Evolutionary conservation across 208 protist genomes (phyloP), one percentile per base, ranked within the genome.

Genomic region (Wallacemonas rigidus): DNA sequence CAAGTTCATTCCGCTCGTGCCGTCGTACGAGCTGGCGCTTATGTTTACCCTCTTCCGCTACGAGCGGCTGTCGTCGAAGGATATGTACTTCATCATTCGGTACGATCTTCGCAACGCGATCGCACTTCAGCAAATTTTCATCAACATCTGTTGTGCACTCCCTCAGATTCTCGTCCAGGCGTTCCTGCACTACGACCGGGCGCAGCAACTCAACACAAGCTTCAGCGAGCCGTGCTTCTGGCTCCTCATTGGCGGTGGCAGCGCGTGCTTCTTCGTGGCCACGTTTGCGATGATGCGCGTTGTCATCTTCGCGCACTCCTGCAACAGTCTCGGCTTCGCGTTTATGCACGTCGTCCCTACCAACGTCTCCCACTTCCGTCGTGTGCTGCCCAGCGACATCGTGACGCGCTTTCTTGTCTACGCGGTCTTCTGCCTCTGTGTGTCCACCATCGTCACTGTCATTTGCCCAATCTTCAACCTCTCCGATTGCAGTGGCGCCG

Each of bases 101-200:
- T 87, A 88, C 77, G 91, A 96, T 60, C 77, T 96, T n/a, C 82
- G 83, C 63, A 92, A 91, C 71, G 83, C 82, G 7, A 79, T 91
- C 3, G 67, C 80, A 0, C 72, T 93, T 44, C 77, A 93, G 62
- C 80, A 89, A 14, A 86, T 92, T 58, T 64, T 77, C 60, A 67
- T 90, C 71, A 80, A 82, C 51, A 76, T 81, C 48, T 94, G 86
- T 60, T 83, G 76, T 56, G 86, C 86, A 2, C 81, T 85, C 69
- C 91, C 88, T 26, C 91, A 96, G 69, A 51, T 93, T 36, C 69
- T 91, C 40, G 0, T 96, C n/a, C 91, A 96, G 74, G 79, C 71
- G 43, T 96, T 87, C 73, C 75, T 91, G 7, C 60, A 56, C 15
- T 69, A 15, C 57, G 40, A 56, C 26, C 77, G 44, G 55, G 51